Evolutionary conservation across 2,329 filamentous ascomycete genomes (phyloP).

Genomic region (Penicillium hesseltinei): DNA sequence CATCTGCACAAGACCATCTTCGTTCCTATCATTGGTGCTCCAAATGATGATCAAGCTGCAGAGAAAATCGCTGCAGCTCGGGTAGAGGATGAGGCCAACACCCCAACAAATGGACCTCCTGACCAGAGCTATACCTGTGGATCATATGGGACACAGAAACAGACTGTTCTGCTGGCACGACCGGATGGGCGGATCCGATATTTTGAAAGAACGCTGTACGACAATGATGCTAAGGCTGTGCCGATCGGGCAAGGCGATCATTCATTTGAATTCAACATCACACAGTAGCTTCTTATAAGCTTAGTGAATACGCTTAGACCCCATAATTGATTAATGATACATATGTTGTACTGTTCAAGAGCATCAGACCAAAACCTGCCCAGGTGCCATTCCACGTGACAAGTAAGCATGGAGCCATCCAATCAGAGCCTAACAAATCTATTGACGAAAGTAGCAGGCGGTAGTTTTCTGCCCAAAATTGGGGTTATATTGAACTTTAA

Average conservation of each 20-base stretch:
- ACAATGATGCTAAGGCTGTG: slow-evolving; percentile 51
- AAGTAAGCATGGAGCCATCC: too few relatives aligned
- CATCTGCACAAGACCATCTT: slow-evolving; percentile 61
- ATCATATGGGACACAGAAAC: slow-evolving; percentile 64
- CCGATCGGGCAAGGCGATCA: slow-evolving; percentile 48
- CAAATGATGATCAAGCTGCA: slow-evolving; percentile 38
- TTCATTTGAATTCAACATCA: slow-evolving; percentile 36
- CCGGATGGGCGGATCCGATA: slow-evolving; percentile 57
- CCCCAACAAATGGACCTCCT: slow-evolving; percentile 23
- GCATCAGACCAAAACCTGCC: neutral
- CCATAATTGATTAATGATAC: neutral
- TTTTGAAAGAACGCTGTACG: slow-evolving; percentile 61
- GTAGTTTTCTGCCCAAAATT: neutral
- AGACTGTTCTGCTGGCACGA: slow-evolving; percentile 60
- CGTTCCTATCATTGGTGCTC: slow-evolving; percentile 55
- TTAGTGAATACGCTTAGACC: neutral
- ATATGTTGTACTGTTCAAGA: neutral
- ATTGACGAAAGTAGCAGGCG: neutral
- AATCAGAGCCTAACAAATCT: rapidly evolving
- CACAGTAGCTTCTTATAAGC: neutral
- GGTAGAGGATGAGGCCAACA: slow-evolving; percentile 21
- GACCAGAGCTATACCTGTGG: slow-evolving; percentile 43
- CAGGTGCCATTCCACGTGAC: neutral
- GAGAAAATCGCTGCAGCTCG: slow-evolving; percentile 37
- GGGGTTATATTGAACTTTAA: slow-evolving; percentile 26